Evolutionary conservation across 148 eudicot genomes (phyloP).

Genomic region (Chenopodium quinoa): DNA sequence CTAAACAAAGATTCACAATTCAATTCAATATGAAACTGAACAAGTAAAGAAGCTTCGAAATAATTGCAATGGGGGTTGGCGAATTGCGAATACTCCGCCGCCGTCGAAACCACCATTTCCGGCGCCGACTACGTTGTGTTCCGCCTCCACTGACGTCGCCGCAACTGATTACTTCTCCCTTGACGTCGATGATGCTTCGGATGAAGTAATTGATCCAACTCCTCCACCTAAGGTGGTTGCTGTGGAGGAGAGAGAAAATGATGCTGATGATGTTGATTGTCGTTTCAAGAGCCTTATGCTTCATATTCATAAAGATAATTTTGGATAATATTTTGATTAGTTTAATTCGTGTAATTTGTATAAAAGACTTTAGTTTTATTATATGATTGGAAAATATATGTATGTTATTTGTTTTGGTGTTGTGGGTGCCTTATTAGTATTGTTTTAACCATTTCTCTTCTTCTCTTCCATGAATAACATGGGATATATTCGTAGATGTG

Average conservation of each 20-base stretch:
- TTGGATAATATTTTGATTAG: neutral
- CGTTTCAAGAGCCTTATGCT: constrained; percentile 90
- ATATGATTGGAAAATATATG: too few relatives aligned
- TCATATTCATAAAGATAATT: constrained; percentile 82
- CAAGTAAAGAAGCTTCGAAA: too few relatives aligned
- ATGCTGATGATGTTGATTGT: constrained; percentile 40
- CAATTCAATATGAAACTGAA: too few relatives aligned
- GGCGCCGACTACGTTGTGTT: constrained; percentile 50
- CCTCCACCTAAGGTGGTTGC: neutral
- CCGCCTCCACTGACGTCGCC: constrained; percentile 29
- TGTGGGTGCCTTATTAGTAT: too few relatives aligned
- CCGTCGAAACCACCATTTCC: constrained; percentile 28
- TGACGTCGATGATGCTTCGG: constrained; percentile 28
- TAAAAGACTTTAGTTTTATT: neutral
- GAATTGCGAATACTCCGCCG: constrained; percentile 17
- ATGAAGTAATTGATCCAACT: constrained; percentile 8
- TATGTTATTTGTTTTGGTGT: neutral
- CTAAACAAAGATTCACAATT: too few relatives aligned
- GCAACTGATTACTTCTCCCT: constrained; percentile 73
- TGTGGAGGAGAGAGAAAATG: constrained; percentile 23
- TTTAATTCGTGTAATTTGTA: neutral
- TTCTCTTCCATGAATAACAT: neutral
- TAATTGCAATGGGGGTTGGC: constrained; percentile 34
- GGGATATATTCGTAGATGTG: neutral
- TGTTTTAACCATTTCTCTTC: too few relatives aligned